Evolutionary conservation across 257 asterid species (phyloP).

Genomic region (Nicotiana sylvestris): DNA sequence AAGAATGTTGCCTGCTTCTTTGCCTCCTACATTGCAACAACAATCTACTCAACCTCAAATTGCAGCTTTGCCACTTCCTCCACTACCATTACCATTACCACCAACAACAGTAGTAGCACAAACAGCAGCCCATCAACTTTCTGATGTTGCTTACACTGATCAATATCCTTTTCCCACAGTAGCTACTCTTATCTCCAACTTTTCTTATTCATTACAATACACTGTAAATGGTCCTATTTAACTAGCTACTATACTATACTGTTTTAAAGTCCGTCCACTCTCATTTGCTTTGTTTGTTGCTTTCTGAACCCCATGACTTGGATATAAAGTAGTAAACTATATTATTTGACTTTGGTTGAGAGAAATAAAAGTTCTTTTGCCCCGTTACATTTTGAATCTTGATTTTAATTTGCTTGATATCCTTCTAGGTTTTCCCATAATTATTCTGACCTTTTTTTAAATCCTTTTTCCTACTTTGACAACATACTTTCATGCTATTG

Average conservation of each 20-base stretch:
- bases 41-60: constrained; percentile 19
- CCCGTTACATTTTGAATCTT: neutral
- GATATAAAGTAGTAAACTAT: neutral
- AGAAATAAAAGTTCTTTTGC: neutral
- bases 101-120: neutral
- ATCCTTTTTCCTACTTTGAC: neutral
- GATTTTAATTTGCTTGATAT: neutral
- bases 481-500: neutral
- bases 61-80: constrained; percentile 26
- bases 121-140: too few relatives aligned
- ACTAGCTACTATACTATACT: neutral
- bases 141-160: neutral
- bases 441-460: neutral
- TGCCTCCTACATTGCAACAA: constrained; percentile 38
- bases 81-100: constrained; percentile 14
- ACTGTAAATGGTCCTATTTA: neutral
- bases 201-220: neutral
- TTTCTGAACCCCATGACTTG: neutral
- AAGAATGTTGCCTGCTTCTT: constrained; percentile 9
- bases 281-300: neutral
- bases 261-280: neutral
- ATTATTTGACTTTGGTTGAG: neutral
- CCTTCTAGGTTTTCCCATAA: neutral
- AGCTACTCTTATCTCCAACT: neutral
- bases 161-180: neutral